Evolutionary conservation across 75 land plant genomes (phyloP), one percentile per base, ranked within the genome.

Genomic region (Isoetes taiwanensis): DNA sequence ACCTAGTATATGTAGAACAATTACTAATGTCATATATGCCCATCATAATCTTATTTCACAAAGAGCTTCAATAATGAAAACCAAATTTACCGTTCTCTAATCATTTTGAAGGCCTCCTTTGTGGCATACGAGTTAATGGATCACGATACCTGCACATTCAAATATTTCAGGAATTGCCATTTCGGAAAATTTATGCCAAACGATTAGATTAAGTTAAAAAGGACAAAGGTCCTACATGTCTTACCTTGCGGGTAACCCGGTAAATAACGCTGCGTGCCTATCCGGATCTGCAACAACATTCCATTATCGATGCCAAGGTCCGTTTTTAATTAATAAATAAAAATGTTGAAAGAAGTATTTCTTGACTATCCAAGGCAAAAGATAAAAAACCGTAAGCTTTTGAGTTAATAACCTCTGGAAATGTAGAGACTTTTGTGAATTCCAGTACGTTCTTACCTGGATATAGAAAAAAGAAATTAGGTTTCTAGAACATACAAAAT

Each of bases 61-160:
- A n/a, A 14, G 39, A 37, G n/a, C n/a, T n/a, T n/a, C n/a, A n/a
- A n/a, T n/a, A n/a, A n/a, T n/a, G n/a, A n/a, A n/a, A n/a, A n/a
- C n/a, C n/a, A n/a, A 4, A 24, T 39, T 11, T 60, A 91, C 97
- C 88, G 56, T 55, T 83, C 80, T 31, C 88, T 72, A 24, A 91
- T 75, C 27, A 75, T 60, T 48, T 76, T 77, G 23, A 86, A 91
- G 32, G 97, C 97, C 52, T 86, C 97, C 56, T 68, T 78, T 46
- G 87, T 91, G 55, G 97, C 97, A 72, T 86, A 91, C 33, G 88
- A 37, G 97, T 80, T 71, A 73, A 70, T 34, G 97, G 97, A 38
- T 91, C 97, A 10, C 76, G 71, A 54, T 91, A 91, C 78, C 97
- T 91, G 41, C 46, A 61, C 50, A 37, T 28, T 62, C 0, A 34